Evolutionary conservation across 1,284 basidiomycete species (phyloP), one percentile per base, ranked within the genome.

Genomic region (Kwoniella shivajii): DNA sequence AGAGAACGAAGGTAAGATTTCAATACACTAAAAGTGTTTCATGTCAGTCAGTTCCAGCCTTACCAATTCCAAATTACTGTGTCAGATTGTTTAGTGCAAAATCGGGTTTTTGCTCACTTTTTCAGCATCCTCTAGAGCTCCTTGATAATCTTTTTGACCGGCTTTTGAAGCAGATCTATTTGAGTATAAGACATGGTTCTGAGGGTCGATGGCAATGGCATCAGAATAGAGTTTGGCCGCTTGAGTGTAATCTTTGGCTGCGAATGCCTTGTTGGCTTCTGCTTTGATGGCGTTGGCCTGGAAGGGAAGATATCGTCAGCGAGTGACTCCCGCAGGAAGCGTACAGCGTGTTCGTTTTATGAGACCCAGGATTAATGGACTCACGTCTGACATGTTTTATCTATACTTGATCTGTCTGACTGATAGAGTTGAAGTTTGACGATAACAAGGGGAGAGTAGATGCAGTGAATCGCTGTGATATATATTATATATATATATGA

Each of bases 251-350:
- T 96, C 86, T 78, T 95, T 97, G 54, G 91, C 90, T 33, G 89
- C 83, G 80, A 98, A 97, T 37, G 91, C 91, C 77, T 94, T 94
- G 84, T 98, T 98, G 73, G 94, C 94, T 75, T 88, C 85, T 70
- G 92, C 89, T 82, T 98, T 96, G 72, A 93, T 83, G 62, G 85
- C 79, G 75, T 81, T 75, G 18, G 78, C 79, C 79, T 80, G 61
- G 31, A 9, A 42, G 22, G 33, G 26, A 7, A 13, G 18, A 6
- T 38, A 33, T 43, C 5, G 16, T 39, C n/a, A 13, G 47, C 54
- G 29, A n/a, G n/a, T n/a, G n/a, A n/a, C n/a, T n/a, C n/a, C n/a
- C n/a, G n/a, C n/a, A n/a, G n/a, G n/a, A n/a, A n/a, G n/a, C n/a
- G n/a, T n/a, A n/a, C n/a, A n/a, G n/a, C n/a, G n/a, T n/a, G n/a